These are phyloP conservation scores for Picochlorum costavermella DNA, from an alignment of 139 green algal species.

Conservation along the genomic window DNA sequence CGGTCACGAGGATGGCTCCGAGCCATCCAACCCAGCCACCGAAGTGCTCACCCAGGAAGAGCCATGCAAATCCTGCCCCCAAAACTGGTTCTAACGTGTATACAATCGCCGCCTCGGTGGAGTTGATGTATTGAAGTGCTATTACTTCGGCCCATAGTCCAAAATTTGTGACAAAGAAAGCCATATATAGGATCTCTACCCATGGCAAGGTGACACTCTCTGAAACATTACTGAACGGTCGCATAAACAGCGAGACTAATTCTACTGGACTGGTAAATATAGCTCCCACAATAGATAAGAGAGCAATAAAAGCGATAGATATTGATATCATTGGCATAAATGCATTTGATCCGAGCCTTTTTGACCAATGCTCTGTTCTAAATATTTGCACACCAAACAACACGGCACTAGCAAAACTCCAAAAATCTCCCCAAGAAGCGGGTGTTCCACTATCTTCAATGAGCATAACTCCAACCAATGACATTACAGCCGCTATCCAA, in stretches of 20 bases:
- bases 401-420: conserved; percentile 54
- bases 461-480: conserved; percentile 54
- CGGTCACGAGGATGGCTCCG: conserved; percentile 52
- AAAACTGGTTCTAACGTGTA: conserved; percentile 61
- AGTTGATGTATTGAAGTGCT: conserved; percentile 46
- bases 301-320: conserved; percentile 22
- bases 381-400: conserved; percentile 29
- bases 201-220: conserved; percentile 20
- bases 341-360: conserved; percentile 13
- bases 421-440: conserved; percentile 52
- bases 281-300: conserved; percentile 11
- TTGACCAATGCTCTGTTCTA: conserved; percentile 23
- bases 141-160: conserved; percentile 50
- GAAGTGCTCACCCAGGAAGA: conserved; percentile 62
- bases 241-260: conserved; percentile 9
- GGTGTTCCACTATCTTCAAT: conserved; percentile 47
- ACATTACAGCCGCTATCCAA: conserved; percentile 46
- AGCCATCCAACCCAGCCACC: conserved; percentile 41
- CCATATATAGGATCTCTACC: conserved; percentile 43
- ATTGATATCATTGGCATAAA: conserved; percentile 37
- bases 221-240: conserved; percentile 3
- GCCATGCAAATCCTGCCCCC: conserved; percentile 40
- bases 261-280: conserved; percentile 9
- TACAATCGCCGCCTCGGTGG: conserved; percentile 57
- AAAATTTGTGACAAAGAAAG: conserved; percentile 45